Evolutionary conservation across 768 basidiomycete genomes (phyloP).

Genomic region (Suillus spraguei): DNA sequence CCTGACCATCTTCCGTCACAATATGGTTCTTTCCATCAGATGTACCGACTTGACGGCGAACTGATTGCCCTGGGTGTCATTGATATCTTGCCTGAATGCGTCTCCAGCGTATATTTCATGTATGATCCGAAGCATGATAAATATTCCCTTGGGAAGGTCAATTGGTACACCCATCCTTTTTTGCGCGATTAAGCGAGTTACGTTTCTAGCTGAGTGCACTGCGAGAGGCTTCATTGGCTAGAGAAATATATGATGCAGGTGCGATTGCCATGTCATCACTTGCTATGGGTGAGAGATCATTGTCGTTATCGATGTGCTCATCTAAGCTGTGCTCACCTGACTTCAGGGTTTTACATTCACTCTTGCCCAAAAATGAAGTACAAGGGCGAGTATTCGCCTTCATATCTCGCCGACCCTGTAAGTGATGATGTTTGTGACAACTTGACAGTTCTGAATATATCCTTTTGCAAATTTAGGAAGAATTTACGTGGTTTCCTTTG

Average conservation of each 20-base stretch:
- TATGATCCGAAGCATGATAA: conserved; percentile 74
- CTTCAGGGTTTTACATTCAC: conserved; percentile 87
- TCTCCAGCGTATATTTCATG: conserved; percentile 89
- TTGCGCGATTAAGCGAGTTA: not conserved
- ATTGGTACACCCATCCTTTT: not conserved
- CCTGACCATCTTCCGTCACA: conserved; percentile 65
- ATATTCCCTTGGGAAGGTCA: conserved; percentile 78
- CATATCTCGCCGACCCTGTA: conserved; percentile 87
- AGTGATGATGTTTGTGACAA: conserved; percentile 18
- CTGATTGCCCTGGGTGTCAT: conserved; percentile 87
- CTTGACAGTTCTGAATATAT: conserved; percentile 11
- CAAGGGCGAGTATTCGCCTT: conserved; percentile 92
- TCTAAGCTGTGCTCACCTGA: conserved; percentile 2
- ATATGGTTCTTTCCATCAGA: conserved; percentile 93
- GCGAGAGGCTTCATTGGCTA: conserved; percentile 73
- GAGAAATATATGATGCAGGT: conserved; percentile 76
- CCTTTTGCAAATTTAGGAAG: conserved; percentile 52
- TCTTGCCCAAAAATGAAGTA: conserved; percentile 95
- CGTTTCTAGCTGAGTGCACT: conserved; percentile 76
- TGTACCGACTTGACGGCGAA: conserved; percentile 80
- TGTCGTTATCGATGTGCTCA: not conserved
- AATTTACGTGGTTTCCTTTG: conserved; percentile 76
- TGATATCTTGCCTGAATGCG: conserved; percentile 86
- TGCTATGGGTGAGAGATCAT: conserved; percentile 75
- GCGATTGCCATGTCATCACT: conserved; percentile 61